Percentiles rank a stretch among this genome's conserved stretches.
These are phyloP conservation scores for Erodium moschatum DNA, from an alignment of 441 rosid species.

Conservation along the genomic window DNA sequence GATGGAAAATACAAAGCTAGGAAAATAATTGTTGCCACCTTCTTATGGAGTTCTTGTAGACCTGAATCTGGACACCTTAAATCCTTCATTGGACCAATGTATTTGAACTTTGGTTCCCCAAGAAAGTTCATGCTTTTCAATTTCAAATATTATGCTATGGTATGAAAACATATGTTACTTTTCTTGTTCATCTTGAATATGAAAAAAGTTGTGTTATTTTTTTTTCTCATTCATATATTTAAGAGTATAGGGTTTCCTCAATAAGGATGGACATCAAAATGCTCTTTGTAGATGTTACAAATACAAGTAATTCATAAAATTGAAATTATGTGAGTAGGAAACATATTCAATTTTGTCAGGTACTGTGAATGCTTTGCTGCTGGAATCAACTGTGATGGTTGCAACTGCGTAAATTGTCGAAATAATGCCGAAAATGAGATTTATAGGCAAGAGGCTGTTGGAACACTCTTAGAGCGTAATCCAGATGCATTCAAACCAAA, in stretches of 20 bases:
- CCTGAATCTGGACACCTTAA: neutral
- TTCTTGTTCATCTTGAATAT: neutral
- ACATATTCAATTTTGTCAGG: slow-evolving; percentile 30
- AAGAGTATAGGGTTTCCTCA: neutral
- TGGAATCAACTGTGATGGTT: slow-evolving; percentile 75
- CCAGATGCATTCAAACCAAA: slow-evolving; percentile 87
- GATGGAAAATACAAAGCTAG: no score
- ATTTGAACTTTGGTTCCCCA: no score
- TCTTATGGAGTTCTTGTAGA: neutral
- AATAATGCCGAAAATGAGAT: slow-evolving; percentile 73
- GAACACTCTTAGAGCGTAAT: slow-evolving; percentile 61
- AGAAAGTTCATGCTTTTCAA: no score
- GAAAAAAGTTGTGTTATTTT: neutral
- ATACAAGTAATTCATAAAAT: no score
- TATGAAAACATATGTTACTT: neutral
- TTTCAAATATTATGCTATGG: no score
- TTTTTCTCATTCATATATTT: neutral
- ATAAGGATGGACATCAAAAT: neutral
- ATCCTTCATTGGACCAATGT: neutral
- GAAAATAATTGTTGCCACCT: neutral
- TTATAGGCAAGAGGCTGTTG: slow-evolving; percentile 65
- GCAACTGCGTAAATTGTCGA: slow-evolving; percentile 70
- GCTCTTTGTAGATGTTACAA: neutral
- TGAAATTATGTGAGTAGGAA: neutral
- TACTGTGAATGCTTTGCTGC: slow-evolving; percentile 93